A percentile compares a stretch with the other conserved stretches of the same genome.
Conservation (phyloP, 1,284 basidiomycete species). For the Ganoderma sinense region DNA sequence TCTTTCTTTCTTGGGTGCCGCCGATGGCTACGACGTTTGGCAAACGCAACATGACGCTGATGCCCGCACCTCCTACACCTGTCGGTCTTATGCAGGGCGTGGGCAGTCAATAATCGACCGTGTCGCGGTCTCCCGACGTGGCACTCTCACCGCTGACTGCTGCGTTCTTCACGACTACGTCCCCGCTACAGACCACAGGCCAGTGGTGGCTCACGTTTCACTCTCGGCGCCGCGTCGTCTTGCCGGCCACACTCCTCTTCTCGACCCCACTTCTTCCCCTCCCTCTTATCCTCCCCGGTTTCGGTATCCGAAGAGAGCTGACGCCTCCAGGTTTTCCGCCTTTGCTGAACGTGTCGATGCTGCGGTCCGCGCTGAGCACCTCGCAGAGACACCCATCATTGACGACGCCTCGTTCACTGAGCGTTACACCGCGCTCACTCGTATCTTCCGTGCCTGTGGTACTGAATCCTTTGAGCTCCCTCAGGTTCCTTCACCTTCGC, state of each 20-base stretch:
- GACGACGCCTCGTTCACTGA: too few relatives aligned
- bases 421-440: too few relatives aligned
- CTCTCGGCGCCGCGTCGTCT: neutral
- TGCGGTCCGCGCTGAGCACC: too few relatives aligned
- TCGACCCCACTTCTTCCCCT: neutral
- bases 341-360: too few relatives aligned
- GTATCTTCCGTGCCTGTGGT: too few relatives aligned
- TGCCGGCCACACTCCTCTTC: neutral
- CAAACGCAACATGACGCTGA: neutral
- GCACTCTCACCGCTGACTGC: neutral
- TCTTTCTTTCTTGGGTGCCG: neutral
- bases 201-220: neutral
- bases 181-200: neutral
- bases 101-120: neutral
- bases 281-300: neutral
- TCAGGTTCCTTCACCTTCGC: too few relatives aligned
- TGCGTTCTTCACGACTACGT: neutral
- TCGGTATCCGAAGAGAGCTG: too few relatives aligned
- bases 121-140: neutral
- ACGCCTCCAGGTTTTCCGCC: too few relatives aligned
- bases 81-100: neutral
- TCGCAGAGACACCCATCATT: too few relatives aligned
- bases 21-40: neutral
- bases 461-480: too few relatives aligned
- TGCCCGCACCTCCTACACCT: neutral